Conservation (phyloP, 1,284 basidiomycete genomes). For the Ustilago cynodontis region DNA sequence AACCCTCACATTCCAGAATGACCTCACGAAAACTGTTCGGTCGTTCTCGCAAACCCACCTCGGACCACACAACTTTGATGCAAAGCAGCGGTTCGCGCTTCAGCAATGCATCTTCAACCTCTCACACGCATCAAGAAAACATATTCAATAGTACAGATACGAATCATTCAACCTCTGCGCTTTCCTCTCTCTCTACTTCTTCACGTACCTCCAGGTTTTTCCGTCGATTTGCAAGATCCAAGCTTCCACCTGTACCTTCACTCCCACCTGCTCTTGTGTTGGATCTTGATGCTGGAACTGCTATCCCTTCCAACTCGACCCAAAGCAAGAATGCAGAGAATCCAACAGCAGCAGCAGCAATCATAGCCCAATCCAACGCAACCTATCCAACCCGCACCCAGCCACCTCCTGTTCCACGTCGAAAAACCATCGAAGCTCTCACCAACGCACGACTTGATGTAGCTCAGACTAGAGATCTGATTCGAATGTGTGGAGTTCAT, state of each 20-base stretch:
- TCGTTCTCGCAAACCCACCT: conserved; percentile 27
- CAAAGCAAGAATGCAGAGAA: background rate
- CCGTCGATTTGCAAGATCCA: conserved; percentile 21
- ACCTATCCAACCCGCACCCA: conserved; percentile 31
- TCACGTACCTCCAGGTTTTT: conserved; percentile 42
- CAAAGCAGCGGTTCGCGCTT: too few species aligned
- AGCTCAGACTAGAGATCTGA: conserved; percentile 23
- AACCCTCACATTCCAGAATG: conserved; percentile 6
- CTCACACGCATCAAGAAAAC: conserved; percentile 4
- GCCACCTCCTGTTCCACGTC: conserved; percentile 20
- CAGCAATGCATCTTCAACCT: background rate
- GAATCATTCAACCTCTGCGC: conserved; percentile 35
- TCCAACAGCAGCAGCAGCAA: conserved; percentile 34
- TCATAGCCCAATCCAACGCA: conserved; percentile 41
- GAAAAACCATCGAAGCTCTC: conserved; percentile 44
- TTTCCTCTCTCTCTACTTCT: conserved; percentile 22
- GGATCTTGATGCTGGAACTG: conserved; percentile 37
- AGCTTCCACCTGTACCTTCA: conserved; percentile 38
- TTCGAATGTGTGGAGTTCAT: conserved; percentile 46
- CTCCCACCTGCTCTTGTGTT: conserved; percentile 42
- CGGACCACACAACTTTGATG: background rate
- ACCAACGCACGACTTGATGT: conserved; percentile 47
- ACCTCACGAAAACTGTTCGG: conserved; percentile 37
- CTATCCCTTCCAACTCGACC: conserved; percentile 1
- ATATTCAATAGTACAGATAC: conserved; percentile 18